Evolutionary conservation across 2,329 filamentous ascomycete genomes (phyloP), one percentile per base, ranked within the genome.

Genomic region (Stemphylium vesicarium): DNA sequence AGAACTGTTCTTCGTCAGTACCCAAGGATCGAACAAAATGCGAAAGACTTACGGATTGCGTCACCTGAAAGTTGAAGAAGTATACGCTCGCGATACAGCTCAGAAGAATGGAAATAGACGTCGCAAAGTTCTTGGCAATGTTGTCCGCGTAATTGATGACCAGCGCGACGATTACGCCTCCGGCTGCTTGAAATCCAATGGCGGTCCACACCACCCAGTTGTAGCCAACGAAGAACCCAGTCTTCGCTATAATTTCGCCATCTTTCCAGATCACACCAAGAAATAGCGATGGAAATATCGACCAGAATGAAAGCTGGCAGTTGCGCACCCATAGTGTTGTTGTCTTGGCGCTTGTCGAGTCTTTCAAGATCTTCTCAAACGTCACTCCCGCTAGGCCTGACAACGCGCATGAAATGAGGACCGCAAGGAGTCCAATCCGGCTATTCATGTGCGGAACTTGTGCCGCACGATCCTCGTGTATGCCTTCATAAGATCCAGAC

Each of bases 211-310:
- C 94, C 16, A 94, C 83, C 82, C 86, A 89, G 73, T 96, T 97
- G 78, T 98, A 99, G 2, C 95, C 95, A 53, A 90, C 89, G 65
- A 99, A 98, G 77, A 98, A 96, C 11, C 95, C 95, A 59, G 91
- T 87, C 74, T 89, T 86, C 22, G 88, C 84, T 60, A 99, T 92
- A 36, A 90, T 88, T 57, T 88, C 85, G 22, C 94, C 95, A 64
- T 99, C 95, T 60, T 92, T 90, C 78, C 91, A 90, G 2, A 96
- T 78, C 5, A 98, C 88, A 1, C 94, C 95, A 47, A 96, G 83
- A 53, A 98, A 86, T 0, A 97, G 81, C 0, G 93, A 90, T 0
- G 94, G 92, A 66, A 97, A 94, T 1, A 98, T 81, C 1, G 93
- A 96, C 79, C 96, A 99, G 71, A 97, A 91, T 0, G 92, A 93